Evolutionary conservation across 2,329 filamentous ascomycete genomes (phyloP).

Genomic region (Orbilia brochopaga): DNA sequence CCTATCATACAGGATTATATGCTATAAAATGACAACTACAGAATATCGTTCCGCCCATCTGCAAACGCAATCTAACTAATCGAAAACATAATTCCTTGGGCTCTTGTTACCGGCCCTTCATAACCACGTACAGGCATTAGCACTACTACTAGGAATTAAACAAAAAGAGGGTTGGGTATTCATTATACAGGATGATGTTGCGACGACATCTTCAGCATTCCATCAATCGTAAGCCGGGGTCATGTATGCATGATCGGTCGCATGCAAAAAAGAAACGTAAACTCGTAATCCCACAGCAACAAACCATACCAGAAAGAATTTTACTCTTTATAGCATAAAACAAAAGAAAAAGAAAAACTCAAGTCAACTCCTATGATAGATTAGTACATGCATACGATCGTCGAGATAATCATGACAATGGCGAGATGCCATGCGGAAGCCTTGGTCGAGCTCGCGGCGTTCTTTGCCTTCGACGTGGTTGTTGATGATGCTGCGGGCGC

Average conservation of each 20-base stretch:
- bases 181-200: not conserved
- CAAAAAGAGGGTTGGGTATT: not conserved
- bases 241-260: not conserved
- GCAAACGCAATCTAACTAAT: too few relatives aligned
- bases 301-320: not conserved
- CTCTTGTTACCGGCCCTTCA: too few relatives aligned
- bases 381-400: constrained; percentile 41
- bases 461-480: constrained; percentile 10
- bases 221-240: not conserved
- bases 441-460: constrained; percentile 24
- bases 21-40: too few relatives aligned
- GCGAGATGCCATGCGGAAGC: constrained; percentile 26
- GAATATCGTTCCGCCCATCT: too few relatives aligned
- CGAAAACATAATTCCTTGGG: too few relatives aligned
- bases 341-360: not conserved
- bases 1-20: too few relatives aligned
- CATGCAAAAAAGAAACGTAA: not conserved
- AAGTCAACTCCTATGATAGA: constrained; percentile 1
- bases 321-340: not conserved
- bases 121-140: too few relatives aligned
- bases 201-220: constrained; percentile 6
- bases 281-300: constrained; percentile 17
- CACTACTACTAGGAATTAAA: too few relatives aligned
- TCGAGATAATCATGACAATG: constrained; percentile 33
- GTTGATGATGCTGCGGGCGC: constrained; percentile 29